A percentile compares a stretch with the other conserved stretches of the same genome.
These are phyloP conservation scores for Populus trichocarpa DNA, from an alignment of 441 rosid species.

Conservation along the genomic window DNA sequence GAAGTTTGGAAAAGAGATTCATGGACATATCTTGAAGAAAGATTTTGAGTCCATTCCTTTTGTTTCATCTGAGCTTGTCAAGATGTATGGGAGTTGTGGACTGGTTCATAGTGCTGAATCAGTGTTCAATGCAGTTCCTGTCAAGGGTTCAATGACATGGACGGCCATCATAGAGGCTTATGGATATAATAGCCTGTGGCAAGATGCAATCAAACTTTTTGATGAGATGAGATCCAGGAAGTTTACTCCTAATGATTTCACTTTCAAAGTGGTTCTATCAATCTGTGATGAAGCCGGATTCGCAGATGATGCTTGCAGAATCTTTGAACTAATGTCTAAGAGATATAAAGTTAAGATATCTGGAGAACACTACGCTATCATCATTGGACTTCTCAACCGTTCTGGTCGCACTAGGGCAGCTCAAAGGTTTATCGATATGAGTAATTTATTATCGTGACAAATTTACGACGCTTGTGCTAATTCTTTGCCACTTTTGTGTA, in stretches of 20 bases:
- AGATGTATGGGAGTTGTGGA: conserved; percentile 69
- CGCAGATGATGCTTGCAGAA: conserved; percentile 57
- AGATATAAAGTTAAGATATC: conserved; percentile 43
- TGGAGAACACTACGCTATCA: conserved; percentile 39
- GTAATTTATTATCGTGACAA: conserved; percentile 27
- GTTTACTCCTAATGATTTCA: conserved; percentile 60
- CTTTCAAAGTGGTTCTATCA: conserved; percentile 53
- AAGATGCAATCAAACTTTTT: conserved; percentile 56
- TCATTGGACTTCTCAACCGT: conserved; percentile 47
- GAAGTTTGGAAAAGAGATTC: conserved; percentile 60
- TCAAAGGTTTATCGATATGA: conserved; percentile 37
- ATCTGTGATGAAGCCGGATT: conserved; percentile 72
- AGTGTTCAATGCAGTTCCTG: conserved; percentile 48
- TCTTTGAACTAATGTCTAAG: conserved; percentile 47
- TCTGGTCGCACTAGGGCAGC: conserved; percentile 47
- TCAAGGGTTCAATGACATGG: conserved; percentile 78
- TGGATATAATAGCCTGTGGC: conserved; percentile 39
- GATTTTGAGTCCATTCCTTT: conserved; percentile 50
- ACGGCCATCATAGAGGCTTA: conserved; percentile 71
- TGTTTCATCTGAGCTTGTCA: conserved; percentile 64
- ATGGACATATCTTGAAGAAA: conserved; percentile 52
- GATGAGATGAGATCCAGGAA: conserved; percentile 54
- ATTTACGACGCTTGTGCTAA: conserved; percentile 5
- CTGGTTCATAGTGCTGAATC: conserved; percentile 40
- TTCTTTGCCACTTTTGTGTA: not conserved